Percentiles rank a stretch among this genome's conserved stretches.
These are phyloP conservation scores for Phalaenopsis aphrodite DNA, from an alignment of 106 monocot species.

Conservation along the genomic window DNA sequence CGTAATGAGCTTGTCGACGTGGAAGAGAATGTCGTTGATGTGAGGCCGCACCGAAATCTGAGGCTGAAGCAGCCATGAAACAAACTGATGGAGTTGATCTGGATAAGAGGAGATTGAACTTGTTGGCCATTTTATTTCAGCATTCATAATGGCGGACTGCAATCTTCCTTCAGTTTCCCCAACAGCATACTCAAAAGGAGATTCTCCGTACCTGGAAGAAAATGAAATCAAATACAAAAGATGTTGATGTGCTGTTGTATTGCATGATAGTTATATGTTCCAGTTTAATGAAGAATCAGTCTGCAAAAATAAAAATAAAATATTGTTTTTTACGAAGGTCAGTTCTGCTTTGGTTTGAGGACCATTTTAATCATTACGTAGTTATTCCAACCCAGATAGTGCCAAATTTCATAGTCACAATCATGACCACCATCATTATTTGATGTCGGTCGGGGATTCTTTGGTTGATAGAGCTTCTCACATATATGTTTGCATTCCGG, in stretches of 20 bases:
- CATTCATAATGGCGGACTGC: slow-evolving; percentile 68
- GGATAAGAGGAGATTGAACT: slow-evolving; percentile 62
- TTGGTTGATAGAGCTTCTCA: too few species aligned
- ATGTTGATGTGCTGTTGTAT: not conserved
- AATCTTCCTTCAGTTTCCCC: slow-evolving; percentile 85
- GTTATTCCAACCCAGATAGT: too few species aligned
- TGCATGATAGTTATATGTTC: not conserved
- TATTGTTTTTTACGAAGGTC: too few species aligned
- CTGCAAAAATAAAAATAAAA: too few species aligned
- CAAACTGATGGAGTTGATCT: slow-evolving; percentile 70
- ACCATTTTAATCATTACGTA: too few species aligned
- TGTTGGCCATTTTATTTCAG: slow-evolving; percentile 72
- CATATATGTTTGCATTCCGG: too few species aligned
- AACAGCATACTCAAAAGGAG: slow-evolving; percentile 83
- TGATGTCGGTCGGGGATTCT: too few species aligned
- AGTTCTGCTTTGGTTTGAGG: too few species aligned
- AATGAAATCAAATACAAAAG: not conserved
- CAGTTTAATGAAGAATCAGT: too few species aligned
- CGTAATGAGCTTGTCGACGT: slow-evolving; percentile 80
- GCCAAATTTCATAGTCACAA: too few species aligned
- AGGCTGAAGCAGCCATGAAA: slow-evolving; percentile 89
- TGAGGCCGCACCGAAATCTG: slow-evolving; percentile 65
- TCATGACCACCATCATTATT: too few species aligned
- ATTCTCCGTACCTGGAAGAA: slow-evolving; percentile 64
- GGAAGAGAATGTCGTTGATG: slow-evolving; percentile 76